Base-by-base conservation (phyloP, 495 filamentous ascomycete genomes). In the Penicillium arizonense region DNA sequence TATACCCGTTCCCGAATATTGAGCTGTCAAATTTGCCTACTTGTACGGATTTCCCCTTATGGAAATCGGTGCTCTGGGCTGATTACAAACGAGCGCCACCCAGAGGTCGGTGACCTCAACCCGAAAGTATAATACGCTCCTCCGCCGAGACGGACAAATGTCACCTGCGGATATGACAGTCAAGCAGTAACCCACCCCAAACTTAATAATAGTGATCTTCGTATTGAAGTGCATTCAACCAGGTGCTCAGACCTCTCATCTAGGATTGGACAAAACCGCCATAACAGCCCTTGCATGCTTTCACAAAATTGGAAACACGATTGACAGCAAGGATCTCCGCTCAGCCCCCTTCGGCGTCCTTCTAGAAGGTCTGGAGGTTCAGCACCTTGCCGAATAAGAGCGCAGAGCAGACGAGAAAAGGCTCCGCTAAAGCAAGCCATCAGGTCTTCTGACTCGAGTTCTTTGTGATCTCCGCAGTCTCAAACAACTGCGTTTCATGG, bases 281-380 rank as follows among this genome's bases (percentile, higher is more conserved):
- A 30, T 8, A 30, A 30, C 28, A 50, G 35, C 21, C 34, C 23
- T 3, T 39, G 35, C 24, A 39, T 32, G 33, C 26, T 35, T 38
- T 50, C 26, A 33, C 28, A 42, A 26, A 52, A 21, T 23, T 16
- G 24, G 47, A 35, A 48, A 28, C 37, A 23, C 24, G 49, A 59
- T 56, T 55, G n/a, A 50, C 55, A 49, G 44, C 52, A 54, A 46
- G 47, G 55, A 37, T 54, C 11, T 46, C 36, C 28, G 47, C 50
- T 52, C 9, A 21, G 34, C 20, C 33, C 42, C 11, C 12, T n/a
- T 53, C 21, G 1, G 23, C 23, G 20, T n/a, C 14, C 32, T 30
- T 37, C 43, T 36, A 57, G 34, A 40, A 37, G 14, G 42, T 59
- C 53, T 49, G 24, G 59, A 53, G 47, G 49, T 12, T 40, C 42